Percentiles rank a stretch among this genome's conserved stretches.
Evolutionary conservation across 306 rosid genomes (phyloP).

Genomic region (Biancaea sappan): DNA sequence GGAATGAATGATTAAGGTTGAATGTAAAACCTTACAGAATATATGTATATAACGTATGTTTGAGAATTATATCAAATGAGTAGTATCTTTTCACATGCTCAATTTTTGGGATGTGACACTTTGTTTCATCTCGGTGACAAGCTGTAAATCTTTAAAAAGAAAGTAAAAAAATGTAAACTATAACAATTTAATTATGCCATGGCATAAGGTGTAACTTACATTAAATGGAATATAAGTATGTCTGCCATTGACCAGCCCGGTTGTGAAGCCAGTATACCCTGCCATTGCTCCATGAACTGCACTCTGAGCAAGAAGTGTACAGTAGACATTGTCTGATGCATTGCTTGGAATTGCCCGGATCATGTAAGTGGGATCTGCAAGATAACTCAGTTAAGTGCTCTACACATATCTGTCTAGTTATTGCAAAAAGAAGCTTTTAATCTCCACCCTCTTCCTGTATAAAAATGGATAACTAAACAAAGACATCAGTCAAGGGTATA

Average conservation of each 20-base stretch:
- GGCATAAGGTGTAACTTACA: slow-evolving; percentile 42
- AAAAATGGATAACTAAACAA: background rate
- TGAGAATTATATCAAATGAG: too few species aligned
- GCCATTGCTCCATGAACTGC: slow-evolving; percentile 97
- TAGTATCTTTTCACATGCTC: too few species aligned
- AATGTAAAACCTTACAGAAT: too few species aligned
- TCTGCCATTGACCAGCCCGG: slow-evolving; percentile 84
- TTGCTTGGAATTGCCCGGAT: slow-evolving; percentile 88
- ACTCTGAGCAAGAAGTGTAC: slow-evolving; percentile 92
- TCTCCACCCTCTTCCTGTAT: background rate
- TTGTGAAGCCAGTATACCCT: slow-evolving; percentile 79
- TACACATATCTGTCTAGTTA: slow-evolving; percentile 1
- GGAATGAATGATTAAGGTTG: too few species aligned
- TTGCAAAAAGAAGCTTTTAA: background rate
- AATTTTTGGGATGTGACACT: too few species aligned
- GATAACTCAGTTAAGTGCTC: slow-evolving; percentile 25
- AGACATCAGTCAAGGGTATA: slow-evolving; percentile 20
- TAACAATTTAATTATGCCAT: background rate
- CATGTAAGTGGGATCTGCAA: slow-evolving; percentile 93
- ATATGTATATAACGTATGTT: too few species aligned
- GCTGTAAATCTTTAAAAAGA: slow-evolving; percentile 2
- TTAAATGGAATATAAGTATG: slow-evolving; percentile 84
- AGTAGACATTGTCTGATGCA: slow-evolving; percentile 88
- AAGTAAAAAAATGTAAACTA: background rate
- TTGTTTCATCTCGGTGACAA: slow-evolving; percentile 4